Base-by-base conservation (phyloP, 2,329 filamentous ascomycete species). In the Penicillium sp. region DNA sequence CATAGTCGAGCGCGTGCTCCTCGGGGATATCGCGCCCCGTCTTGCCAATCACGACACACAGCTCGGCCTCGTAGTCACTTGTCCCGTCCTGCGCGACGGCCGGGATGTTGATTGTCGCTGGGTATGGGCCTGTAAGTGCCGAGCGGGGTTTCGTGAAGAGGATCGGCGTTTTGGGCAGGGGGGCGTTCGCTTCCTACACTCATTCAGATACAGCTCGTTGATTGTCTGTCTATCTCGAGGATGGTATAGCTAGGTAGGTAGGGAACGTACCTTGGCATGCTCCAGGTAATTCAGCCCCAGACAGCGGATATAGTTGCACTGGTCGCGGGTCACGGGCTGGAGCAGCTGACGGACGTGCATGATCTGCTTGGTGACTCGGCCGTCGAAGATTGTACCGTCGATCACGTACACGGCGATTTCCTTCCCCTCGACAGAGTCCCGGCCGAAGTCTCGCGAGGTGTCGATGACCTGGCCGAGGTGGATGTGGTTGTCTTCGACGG, bases 1-100 rank as follows among this genome's bases (percentile, higher is more conserved):
- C 76, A 67, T 80, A 77, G 31, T 76, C 71, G 64, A 80, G 57
- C 1, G 79, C 79, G 15, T 76, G 64, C 4, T 65, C 66, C 50
- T 74, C 70, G 38, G 73, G 69, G 13, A 81, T 76, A 62, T 81
- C 75, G 15, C 73, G 72, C 5, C 73, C 76, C 3, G 71, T 65
- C 63, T 75, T 76, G 49, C 66, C 67, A 13, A 81, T 72, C 8
- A 82, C 69, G 9, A 80, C 59, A 0, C 69, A 71, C 11, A 82
- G 68, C 66, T 81, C 73, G 7, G 69, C 72, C 56, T 76, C 73
- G 44, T 75, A 76, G 51, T 75, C 73, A 19, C 64, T 73, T 13
- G 67, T 71, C 0, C 62, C 73, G 47, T 75, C 73, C 45, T 76
- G 74, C 1, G 73, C 73, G 45, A 65, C 70, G 31, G 70, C 70